Conservation (phyloP, 345 rosid genomes). For the Alliaria petiolata region DNA sequence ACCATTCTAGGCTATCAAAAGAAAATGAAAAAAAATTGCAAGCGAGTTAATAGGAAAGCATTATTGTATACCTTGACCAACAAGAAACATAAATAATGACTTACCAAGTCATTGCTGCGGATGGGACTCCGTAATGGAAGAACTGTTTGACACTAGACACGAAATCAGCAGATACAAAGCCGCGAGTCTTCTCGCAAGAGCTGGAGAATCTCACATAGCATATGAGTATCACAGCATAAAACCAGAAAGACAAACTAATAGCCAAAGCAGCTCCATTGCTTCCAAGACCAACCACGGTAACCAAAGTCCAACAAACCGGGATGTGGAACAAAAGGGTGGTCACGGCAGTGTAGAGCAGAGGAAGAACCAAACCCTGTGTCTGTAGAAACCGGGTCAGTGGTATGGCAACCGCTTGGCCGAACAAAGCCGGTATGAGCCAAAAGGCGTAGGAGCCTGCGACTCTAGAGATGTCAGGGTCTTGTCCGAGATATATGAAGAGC, state of each 20-base stretch:
- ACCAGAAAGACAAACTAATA: slow-evolving; percentile 43
- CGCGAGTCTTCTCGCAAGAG: slow-evolving; percentile 38
- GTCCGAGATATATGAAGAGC: slow-evolving; percentile 21
- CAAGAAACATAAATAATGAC: neutral
- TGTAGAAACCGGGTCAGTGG: slow-evolving; percentile 18
- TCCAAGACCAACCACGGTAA: slow-evolving; percentile 27
- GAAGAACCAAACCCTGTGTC: slow-evolving; percentile 27
- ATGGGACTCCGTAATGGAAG: slow-evolving; percentile 41
- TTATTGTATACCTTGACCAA: no score
- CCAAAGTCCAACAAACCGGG: slow-evolving; percentile 7
- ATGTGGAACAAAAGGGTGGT: slow-evolving; percentile 24
- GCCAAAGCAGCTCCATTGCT: slow-evolving; percentile 44
- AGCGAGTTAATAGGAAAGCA: no score
- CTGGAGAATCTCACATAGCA: slow-evolving; percentile 38
- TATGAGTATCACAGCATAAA: slow-evolving; percentile 38
- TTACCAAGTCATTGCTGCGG: slow-evolving; percentile 51
- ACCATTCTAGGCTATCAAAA: slow-evolving; percentile 51
- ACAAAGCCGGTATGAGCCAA: slow-evolving; percentile 26
- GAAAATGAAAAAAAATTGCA: no score
- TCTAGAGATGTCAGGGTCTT: slow-evolving; percentile 27
- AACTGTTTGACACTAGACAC: slow-evolving; percentile 27
- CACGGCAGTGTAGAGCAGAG: slow-evolving; percentile 10
- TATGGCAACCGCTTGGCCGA: slow-evolving; percentile 19
- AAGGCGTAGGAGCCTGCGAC: slow-evolving; percentile 24
- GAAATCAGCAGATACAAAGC: neutral